phyloP scores from a whole-genome alignment of 2,329 filamentous ascomycete genomes.

The Colletotrichum nymphaeae region DNA sequence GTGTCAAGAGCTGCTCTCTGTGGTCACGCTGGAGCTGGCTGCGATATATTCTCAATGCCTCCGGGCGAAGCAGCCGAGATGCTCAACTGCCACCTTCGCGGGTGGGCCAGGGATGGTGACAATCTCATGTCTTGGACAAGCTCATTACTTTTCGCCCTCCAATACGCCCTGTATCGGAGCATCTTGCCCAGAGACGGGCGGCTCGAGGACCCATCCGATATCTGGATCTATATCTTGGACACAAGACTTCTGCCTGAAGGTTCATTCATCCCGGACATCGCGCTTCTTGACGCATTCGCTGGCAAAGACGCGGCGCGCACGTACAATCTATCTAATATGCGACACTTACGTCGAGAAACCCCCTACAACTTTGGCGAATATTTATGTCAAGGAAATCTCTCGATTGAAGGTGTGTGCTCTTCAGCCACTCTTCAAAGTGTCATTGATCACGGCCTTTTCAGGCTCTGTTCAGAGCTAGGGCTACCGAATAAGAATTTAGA shows the following conservation, averaged over 20 bases:
- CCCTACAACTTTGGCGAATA: neutral
- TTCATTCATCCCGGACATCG: neutral
- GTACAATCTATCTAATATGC: neutral
- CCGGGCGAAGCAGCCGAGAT: neutral
- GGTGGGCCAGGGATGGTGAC: neutral
- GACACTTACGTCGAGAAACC: neutral
- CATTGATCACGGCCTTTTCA: neutral
- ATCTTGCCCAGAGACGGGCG: neutral
- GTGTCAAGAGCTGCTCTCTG: neutral
- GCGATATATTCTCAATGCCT: neutral
- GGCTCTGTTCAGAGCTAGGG: neutral
- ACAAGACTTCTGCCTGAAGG: neutral
- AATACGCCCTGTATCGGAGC: neutral
- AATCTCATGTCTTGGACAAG: neutral
- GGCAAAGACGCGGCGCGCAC: neutral
- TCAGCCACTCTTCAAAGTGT: neutral
- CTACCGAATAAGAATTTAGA: neutral
- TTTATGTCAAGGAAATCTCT: neutral
- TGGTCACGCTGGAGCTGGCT: neutral
- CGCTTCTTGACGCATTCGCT: neutral
- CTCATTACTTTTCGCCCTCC: neutral
- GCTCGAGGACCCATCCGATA: neutral
- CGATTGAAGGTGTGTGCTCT: neutral
- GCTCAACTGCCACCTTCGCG: neutral
- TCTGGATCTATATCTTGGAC: neutral